These are phyloP conservation scores for Breynia disticha DNA, from an alignment of 441 rosid species.

Conservation along the genomic window DNA sequence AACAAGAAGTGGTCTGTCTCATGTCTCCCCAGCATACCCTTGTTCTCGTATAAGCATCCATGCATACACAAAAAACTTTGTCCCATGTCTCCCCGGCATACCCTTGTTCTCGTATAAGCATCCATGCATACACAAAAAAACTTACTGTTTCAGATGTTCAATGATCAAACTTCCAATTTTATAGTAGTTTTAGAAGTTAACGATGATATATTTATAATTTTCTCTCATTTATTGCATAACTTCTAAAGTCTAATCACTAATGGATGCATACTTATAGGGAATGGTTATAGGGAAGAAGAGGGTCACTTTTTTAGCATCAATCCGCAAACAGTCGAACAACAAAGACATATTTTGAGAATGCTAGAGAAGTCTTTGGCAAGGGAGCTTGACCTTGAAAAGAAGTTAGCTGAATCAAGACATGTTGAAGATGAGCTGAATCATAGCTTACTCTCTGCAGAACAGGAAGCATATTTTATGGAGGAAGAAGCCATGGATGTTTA, in stretches of 20 bases:
- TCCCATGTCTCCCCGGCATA: too few species aligned
- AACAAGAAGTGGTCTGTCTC: too few species aligned
- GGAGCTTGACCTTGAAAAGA: constrained; percentile 86
- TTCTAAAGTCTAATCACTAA: constrained; percentile 11
- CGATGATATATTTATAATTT: background rate
- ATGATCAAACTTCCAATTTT: too few species aligned
- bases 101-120: too few species aligned
- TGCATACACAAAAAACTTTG: too few species aligned
- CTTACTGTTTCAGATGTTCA: too few species aligned
- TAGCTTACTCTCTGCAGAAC: constrained; percentile 42
- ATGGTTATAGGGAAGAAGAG: constrained; percentile 27
- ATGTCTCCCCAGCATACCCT: too few species aligned
- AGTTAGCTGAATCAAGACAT: constrained; percentile 55
- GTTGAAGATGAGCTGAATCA: constrained; percentile 43
- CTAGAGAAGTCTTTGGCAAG: constrained; percentile 88
- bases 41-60: too few species aligned
- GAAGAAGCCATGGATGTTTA: constrained; percentile 51
- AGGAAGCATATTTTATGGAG: constrained; percentile 45
- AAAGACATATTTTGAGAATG: constrained; percentile 70
- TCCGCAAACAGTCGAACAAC: constrained; percentile 74
- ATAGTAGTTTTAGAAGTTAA: background rate
- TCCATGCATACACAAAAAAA: too few species aligned
- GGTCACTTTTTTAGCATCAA: constrained; percentile 37
- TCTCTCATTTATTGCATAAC: constrained; percentile 13
- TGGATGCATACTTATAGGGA: constrained; percentile 33